phyloP scores from a whole-genome alignment of 164 flowering plant genomes.

The Cinnamomum chago region DNA sequence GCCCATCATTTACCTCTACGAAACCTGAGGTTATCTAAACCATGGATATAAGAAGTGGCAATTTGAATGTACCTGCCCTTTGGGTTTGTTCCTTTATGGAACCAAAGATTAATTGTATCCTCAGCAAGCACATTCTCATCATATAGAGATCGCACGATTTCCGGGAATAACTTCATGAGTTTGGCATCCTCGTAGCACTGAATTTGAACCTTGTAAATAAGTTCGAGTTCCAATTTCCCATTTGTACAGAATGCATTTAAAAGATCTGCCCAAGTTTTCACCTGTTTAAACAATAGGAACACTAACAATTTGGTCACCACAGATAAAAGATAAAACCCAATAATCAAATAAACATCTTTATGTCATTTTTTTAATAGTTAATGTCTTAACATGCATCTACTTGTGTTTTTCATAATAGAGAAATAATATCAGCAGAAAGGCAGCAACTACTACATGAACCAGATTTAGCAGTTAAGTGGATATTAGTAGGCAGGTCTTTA shows the following conservation, averaged over 20 bases:
- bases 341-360: neutral
- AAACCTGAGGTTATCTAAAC: neutral
- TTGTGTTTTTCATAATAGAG: too few species aligned
- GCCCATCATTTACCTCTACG: too few species aligned
- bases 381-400: too few species aligned
- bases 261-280: conserved; percentile 86
- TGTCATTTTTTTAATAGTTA: too few species aligned
- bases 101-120: conserved; percentile 95
- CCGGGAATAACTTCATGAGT: conserved; percentile 95
- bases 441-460: too few species aligned
- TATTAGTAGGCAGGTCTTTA: too few species aligned
- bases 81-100: conserved; percentile 82
- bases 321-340: neutral
- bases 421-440: too few species aligned
- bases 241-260: conserved; percentile 78
- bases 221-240: conserved; percentile 92
- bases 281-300: conserved; percentile 35
- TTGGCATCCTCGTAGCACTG: conserved; percentile 98
- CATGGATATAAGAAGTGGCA: neutral
- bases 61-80: conserved; percentile 80
- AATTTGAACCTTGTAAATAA: conserved; percentile 88
- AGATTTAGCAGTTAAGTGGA: too few species aligned
- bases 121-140: conserved; percentile 97
- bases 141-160: conserved; percentile 82
- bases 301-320: neutral